Percentiles rank a stretch among this genome's conserved stretches.
Conservation (phyloP, 345 rosid genomes). For the Salix koriyanagi region DNA sequence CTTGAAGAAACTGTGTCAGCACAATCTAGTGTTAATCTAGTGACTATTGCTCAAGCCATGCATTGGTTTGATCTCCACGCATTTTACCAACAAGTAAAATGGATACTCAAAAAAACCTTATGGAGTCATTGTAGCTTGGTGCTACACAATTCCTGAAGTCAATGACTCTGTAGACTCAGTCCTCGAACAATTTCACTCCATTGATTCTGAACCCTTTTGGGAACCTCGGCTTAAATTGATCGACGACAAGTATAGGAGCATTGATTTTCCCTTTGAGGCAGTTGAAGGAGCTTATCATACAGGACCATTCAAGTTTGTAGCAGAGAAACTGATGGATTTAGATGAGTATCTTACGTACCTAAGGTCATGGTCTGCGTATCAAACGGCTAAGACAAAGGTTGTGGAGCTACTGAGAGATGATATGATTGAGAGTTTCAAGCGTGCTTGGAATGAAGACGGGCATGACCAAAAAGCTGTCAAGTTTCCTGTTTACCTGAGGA, state of each 20-base stretch:
- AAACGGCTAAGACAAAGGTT: conserved; percentile 59
- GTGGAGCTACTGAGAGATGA: conserved; percentile 51
- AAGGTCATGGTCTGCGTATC: conserved; percentile 66
- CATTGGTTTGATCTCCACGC: conserved; percentile 66
- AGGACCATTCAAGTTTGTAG: conserved; percentile 52
- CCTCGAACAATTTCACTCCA: conserved; percentile 41
- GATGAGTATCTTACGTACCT: conserved; percentile 52
- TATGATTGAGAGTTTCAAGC: conserved; percentile 35
- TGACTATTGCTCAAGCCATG: conserved; percentile 71
- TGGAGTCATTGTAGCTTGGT: conserved; percentile 78
- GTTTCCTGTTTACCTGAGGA: conserved; percentile 59
- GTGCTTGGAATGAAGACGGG: conserved; percentile 55
- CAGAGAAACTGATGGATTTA: conserved; percentile 52
- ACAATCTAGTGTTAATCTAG: conserved; percentile 51
- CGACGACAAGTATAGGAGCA: conserved; percentile 44
- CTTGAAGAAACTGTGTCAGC: conserved; percentile 37
- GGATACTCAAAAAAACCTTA: conserved; percentile 67
- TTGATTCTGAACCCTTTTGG: conserved; percentile 48
- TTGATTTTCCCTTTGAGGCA: conserved; percentile 71
- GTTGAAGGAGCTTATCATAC: conserved; percentile 41
- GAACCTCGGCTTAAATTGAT: conserved; percentile 53
- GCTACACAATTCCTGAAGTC: conserved; percentile 69
- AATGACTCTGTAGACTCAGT: conserved; percentile 46
- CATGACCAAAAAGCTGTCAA: conserved; percentile 33
- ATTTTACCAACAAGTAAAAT: conserved; percentile 57